Conservation (phyloP, 2,329 filamentous ascomycete genomes). For the Scleromitrula shiraiana region DNA sequence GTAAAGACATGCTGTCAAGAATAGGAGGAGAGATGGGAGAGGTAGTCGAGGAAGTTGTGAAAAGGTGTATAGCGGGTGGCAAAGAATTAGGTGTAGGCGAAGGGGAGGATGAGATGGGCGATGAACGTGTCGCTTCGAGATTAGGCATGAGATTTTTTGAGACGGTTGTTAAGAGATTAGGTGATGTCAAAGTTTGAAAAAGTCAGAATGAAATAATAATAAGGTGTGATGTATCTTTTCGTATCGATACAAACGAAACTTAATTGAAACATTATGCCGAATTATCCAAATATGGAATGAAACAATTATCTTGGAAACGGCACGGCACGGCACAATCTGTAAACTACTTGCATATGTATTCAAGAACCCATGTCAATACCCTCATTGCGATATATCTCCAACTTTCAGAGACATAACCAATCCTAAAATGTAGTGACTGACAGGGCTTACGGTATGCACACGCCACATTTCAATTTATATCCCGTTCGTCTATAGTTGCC, state of each 20-base stretch:
- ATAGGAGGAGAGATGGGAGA: conserved; percentile 35
- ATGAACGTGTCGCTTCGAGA: conserved; percentile 32
- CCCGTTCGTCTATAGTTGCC: no score
- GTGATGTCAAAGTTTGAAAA: conserved; percentile 20
- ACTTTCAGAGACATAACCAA: no score
- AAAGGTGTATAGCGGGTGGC: conserved; percentile 32
- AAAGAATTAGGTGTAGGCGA: conserved; percentile 31
- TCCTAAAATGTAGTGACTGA: no score
- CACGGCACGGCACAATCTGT: no score
- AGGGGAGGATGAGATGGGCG: conserved; percentile 35
- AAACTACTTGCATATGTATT: no score
- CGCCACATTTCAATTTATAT: no score
- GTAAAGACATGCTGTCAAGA: conserved; percentile 26
- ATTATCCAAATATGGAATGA: no score
- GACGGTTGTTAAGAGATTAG: conserved; percentile 38
- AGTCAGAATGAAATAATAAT: no score
- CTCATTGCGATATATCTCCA: no score
- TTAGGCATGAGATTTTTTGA: conserved; percentile 37
- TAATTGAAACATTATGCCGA: no score
- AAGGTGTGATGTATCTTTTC: not conserved
- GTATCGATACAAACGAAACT: not conserved
- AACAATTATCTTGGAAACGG: conserved; percentile 4
- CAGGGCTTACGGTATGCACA: no score
- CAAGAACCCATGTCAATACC: no score
- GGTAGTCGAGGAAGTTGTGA: conserved; percentile 33